Conservation (phyloP, 306 rosid genomes). For the Vigna radiata region DNA sequence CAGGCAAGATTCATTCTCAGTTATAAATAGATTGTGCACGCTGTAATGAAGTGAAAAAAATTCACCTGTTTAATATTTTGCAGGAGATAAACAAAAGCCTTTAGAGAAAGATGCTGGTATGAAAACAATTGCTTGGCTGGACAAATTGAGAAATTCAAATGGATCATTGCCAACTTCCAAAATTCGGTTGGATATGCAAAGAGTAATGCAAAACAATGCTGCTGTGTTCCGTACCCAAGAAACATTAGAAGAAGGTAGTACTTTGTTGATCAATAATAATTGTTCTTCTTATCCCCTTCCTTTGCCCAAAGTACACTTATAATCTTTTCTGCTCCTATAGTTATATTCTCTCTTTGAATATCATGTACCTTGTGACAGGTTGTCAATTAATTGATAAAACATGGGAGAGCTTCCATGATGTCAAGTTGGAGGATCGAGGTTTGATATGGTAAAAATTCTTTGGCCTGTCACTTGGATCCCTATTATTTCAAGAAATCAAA, state of each 20-base stretch:
- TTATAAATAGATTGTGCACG: neutral
- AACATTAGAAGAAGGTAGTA: conserved; percentile 86
- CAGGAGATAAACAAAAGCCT: conserved; percentile 87
- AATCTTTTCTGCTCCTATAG: neutral
- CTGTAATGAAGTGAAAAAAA: conserved; percentile 6
- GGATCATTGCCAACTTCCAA: conserved; percentile 87
- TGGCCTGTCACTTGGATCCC: neutral
- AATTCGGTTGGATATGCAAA: conserved; percentile 95
- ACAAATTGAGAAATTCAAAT: conserved; percentile 86
- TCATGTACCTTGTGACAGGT: conserved; percentile 54
- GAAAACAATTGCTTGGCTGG: conserved; percentile 95
- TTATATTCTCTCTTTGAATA: conserved; percentile 13
- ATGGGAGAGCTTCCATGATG: conserved; percentile 80
- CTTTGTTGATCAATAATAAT: neutral
- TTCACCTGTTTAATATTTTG: conserved; percentile 16
- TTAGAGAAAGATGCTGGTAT: conserved; percentile 90
- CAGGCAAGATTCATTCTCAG: conserved; percentile 59
- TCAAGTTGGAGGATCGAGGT: conserved; percentile 70
- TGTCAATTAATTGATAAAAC: conserved; percentile 74
- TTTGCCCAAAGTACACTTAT: neutral
- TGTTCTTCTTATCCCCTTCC: neutral
- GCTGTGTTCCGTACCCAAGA: conserved; percentile 99
- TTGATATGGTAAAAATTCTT: conserved; percentile 68
- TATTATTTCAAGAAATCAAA: neutral
- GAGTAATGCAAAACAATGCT: conserved; percentile 94